Evolutionary conservation across 257 asterid genomes (phyloP).

Genomic region (Jaltomata sinuosa): DNA sequence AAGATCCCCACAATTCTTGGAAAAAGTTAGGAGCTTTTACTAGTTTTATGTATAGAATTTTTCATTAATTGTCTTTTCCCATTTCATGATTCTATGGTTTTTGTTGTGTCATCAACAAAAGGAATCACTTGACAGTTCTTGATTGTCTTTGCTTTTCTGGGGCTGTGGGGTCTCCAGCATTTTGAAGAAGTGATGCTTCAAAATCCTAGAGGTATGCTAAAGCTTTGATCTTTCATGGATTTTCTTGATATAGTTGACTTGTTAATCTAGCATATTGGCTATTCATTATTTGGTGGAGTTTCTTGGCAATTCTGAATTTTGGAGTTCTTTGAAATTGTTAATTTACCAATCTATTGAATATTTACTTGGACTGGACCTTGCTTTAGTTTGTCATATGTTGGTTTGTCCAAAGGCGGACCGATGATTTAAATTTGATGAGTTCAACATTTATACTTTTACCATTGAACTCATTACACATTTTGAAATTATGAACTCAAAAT

Average conservation of each 20-base stretch:
- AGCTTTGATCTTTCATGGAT: background rate
- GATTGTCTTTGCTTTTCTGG: constrained; percentile 13
- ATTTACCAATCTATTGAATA: background rate
- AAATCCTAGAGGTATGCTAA: constrained; percentile 36
- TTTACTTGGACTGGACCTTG: background rate
- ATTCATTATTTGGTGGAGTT: background rate
- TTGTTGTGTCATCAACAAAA: constrained; percentile 34
- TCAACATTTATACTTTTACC: background rate
- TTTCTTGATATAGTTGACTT: background rate
- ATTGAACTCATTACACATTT: background rate
- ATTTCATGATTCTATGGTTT: constrained; percentile 17
- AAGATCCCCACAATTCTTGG: constrained; percentile 16
- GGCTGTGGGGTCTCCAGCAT: constrained; percentile 13
- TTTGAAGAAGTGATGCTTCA: constrained; percentile 14
- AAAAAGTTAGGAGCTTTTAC: constrained; percentile 4
- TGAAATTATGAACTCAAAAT: background rate
- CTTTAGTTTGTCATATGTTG: background rate
- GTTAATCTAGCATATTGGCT: background rate
- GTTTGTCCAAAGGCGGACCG: no score
- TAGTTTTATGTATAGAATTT: background rate
- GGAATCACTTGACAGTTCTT: constrained; percentile 36
- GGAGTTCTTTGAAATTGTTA: background rate
- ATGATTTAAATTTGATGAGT: background rate
- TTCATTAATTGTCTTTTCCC: background rate
- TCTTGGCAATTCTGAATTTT: constrained; percentile 11